Conservation (phyloP, 2,329 filamentous ascomycete species). For the Xylaria hypoxylon region DNA sequence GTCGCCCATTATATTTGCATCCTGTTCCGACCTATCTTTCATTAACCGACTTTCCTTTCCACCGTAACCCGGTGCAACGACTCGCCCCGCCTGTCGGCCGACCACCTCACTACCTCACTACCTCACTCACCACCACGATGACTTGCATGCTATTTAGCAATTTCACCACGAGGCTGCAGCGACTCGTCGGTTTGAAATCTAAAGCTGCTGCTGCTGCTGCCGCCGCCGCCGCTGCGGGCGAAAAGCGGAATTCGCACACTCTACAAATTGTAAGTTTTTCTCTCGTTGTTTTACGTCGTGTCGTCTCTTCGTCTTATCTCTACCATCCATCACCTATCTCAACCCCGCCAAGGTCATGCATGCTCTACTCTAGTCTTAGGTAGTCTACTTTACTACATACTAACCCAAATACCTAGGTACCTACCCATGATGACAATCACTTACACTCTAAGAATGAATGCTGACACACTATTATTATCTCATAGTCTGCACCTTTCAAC, state of each 20-base stretch:
- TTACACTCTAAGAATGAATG: conserved; percentile 1
- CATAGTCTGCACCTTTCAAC: conserved; percentile 68
- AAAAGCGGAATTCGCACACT: conserved; percentile 40
- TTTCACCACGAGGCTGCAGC: conserved; percentile 44
- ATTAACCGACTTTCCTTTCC: not conserved
- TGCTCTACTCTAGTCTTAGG: no score
- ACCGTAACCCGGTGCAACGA: conserved; percentile 9
- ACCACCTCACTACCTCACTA: not conserved
- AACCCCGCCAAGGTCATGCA: not conserved
- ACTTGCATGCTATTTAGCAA: conserved; percentile 42
- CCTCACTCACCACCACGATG: conserved; percentile 29
- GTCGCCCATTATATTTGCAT: conserved; percentile 1
- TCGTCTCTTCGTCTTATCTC: conserved; percentile 1
- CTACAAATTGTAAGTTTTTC: conserved; percentile 47
- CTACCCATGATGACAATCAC: not conserved
- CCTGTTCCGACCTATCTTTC: conserved; percentile 9
- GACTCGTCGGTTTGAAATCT: conserved; percentile 43
- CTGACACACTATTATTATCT: conserved; percentile 23
- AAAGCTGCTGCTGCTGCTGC: conserved; percentile 36
- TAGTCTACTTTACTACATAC: no score
- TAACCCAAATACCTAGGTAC: no score
- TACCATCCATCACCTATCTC: conserved; percentile 10
- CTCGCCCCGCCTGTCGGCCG: conserved; percentile 4
- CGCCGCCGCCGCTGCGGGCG: conserved; percentile 30
- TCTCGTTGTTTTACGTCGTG: not conserved